Conservation (phyloP, 2,329 filamentous ascomycete species). For the Colletotrichum sp. region DNA sequence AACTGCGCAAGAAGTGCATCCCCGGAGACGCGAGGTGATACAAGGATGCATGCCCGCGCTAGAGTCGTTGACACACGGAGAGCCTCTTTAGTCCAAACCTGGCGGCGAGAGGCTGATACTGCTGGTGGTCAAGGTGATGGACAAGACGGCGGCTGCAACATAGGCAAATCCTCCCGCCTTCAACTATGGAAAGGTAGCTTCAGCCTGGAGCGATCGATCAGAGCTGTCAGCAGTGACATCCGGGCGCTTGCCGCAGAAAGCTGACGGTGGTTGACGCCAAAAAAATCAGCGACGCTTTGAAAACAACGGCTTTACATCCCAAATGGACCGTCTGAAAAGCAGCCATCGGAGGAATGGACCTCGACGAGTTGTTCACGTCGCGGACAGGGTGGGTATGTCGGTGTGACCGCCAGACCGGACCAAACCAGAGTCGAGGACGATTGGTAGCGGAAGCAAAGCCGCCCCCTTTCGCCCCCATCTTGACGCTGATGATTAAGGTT, state of each 20-base stretch:
- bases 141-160: not conserved
- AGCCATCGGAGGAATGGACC: not conserved
- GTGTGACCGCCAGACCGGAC: not conserved
- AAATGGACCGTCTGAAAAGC: not conserved
- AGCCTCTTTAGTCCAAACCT: not conserved
- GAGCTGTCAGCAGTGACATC: not conserved
- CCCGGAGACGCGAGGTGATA: conserved; percentile 3
- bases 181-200: not conserved
- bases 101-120: conserved; percentile 11
- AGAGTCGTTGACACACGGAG: not conserved
- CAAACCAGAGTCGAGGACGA: not conserved
- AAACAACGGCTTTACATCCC: not conserved
- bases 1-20: not conserved
- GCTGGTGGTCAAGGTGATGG: not conserved
- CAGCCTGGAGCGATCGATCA: not conserved
- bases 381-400: not conserved
- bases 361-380: not conserved
- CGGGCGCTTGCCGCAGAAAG: not conserved
- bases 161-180: not conserved
- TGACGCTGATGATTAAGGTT: conserved; percentile 10
- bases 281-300: not conserved
- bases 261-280: not conserved
- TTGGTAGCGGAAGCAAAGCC: not conserved
- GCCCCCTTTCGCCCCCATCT: not conserved
- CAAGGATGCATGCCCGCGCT: not conserved